Evolutionary conservation across 805 yeast species (phyloP), one percentile per base, ranked within the genome.

Genomic region (Ogataea ganodermae): DNA sequence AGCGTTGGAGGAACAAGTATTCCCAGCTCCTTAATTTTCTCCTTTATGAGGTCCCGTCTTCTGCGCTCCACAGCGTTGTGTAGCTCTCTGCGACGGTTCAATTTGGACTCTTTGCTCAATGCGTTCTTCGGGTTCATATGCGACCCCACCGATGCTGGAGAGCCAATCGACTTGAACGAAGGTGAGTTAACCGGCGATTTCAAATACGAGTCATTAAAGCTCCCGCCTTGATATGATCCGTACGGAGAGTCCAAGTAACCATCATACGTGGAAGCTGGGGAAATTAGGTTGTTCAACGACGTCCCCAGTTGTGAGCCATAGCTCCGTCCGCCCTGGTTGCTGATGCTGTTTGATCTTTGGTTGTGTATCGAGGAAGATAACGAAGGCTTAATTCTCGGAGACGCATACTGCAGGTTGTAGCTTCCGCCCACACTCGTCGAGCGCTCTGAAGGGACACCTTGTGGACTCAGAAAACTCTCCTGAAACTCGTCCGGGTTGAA

Each of bases 51-150:
- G 65, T 92, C 98, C 52, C 98, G 76, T 61, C 98, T 78, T 57
- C 96, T 76, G 58, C 97, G 77, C 66, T 91, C 98, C 4, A 91
- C 97, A 1, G 96, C 96, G 62, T 91, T 91, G 66, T 91, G 98
- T 52, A 89, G 84, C 62, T 90, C 96, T 50, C 96, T 72, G 52
- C 96, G 76, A 52, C 96, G 76, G 51, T 81, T 79, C 45, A 86
- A 65, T 60, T 86, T 86, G 49, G 85, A 89, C 44, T 86, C 95
- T 59, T 80, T 81, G 3, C 78, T 66, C 31, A 76, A 47, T 43
- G 64, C 60, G 42, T 55, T 65, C 45, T 67, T 68, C 3, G 68
- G 67, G 37, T 67, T 66, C 54, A 67, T 47, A 44, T 67, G 69
- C 1, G 68, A 53, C 4, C 66, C 62, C 30, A 57, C 49, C 3